These are phyloP conservation scores for Eucalyptus pauciflora DNA, from an alignment of 345 rosid species.

Conservation along the genomic window DNA sequence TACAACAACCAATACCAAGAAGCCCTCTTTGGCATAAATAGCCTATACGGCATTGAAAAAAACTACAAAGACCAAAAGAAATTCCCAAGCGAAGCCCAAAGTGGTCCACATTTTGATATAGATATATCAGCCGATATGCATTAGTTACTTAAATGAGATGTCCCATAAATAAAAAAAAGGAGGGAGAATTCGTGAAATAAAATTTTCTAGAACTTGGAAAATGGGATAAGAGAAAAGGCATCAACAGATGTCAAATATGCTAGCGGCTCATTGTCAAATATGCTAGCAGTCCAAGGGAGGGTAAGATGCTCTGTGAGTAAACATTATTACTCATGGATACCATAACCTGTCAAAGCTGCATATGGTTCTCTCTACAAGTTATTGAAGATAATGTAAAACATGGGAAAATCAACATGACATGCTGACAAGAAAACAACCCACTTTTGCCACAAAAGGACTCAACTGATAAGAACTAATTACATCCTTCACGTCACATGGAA, in stretches of 20 bases:
- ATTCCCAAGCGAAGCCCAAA: background rate
- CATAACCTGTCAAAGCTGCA: background rate
- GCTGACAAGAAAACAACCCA: slow-evolving; percentile 24
- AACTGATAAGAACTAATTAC: slow-evolving; percentile 49
- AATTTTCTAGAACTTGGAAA: background rate
- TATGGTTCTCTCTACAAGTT: background rate
- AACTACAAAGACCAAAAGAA: background rate
- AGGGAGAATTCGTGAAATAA: background rate
- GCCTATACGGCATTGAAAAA: no score
- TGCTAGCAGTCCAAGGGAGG: background rate
- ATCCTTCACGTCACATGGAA: slow-evolving; percentile 34
- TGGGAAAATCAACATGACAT: background rate
- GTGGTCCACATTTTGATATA: no score
- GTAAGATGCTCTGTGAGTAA: background rate
- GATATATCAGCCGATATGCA: no score
- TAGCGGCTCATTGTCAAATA: background rate
- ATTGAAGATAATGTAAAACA: background rate
- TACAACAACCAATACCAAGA: background rate
- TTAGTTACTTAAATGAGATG: no score
- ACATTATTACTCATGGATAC: background rate
- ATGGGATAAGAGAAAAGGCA: background rate
- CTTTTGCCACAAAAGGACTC: slow-evolving; percentile 68
- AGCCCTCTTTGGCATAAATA: background rate
- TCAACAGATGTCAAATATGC: background rate
- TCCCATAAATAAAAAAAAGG: background rate